Base-by-base conservation (phyloP, 345 rosid genomes). In the Dovyalis caffra region DNA sequence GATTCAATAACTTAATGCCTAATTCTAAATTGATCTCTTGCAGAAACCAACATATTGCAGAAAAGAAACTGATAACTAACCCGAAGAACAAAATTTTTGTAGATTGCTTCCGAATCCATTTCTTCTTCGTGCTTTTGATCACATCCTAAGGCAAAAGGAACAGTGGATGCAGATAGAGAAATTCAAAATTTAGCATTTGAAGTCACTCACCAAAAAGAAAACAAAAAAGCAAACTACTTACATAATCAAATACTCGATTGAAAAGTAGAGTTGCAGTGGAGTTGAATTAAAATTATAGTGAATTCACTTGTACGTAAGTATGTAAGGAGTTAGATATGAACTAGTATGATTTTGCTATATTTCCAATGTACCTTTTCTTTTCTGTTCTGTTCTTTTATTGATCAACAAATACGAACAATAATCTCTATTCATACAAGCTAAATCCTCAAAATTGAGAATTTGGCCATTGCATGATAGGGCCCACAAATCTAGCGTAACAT, bases 71-170 rank as follows among this genome's bases (percentile, higher is more conserved):
- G 20, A 23, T 1, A 82, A 80, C 92, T 81, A 77, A 95, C 99
- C 89, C 97, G 85, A 72, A 96, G 97, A 76, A 96, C 86, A 72
- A 93, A 96, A 38, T 88, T 87, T 70, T 93, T 85, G 87, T 90
- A 85, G 83, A 96, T 92, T 35, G 80, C 84, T 88, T 96, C 98
- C 1, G 95, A 76, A 68, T 96, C 97, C 89, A 93, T 83, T 71
- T 88, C 97, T 10, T 92, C 95, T 73, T 89, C 99, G 79, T 96
- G 99, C 78, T 90, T 93, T 56, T 88, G 97, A 73, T 96, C 97
- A 83, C 99, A 96, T 66, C 98, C 99, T 93, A 45, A 53, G 0
- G 69, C 31, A 76, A 34, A n/a, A 56, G 10, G 7, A 23, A 70
- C 15, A 67, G 32, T 3, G 32, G 29, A 68, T 8, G 14, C 26